These are phyloP conservation scores for Beauveria australis DNA, from an alignment of 2,329 filamentous ascomycete genomes.

Conservation along the genomic window DNA sequence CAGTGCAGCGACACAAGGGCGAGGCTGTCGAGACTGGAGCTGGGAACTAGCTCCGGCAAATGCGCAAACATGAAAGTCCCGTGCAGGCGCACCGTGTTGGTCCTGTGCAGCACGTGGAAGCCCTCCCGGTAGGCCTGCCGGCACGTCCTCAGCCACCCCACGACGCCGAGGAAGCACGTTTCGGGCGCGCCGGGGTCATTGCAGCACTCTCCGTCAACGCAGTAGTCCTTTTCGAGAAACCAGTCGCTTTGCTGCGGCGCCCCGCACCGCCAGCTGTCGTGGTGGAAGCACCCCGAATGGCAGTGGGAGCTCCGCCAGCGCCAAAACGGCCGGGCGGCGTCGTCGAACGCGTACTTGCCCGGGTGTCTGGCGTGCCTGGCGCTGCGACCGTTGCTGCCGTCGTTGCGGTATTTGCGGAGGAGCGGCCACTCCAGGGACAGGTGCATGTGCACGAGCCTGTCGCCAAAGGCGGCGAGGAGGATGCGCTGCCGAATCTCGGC, in stretches of 20 bases:
- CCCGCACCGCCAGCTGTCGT: background rate
- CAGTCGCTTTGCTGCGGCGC: background rate
- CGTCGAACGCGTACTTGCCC: background rate
- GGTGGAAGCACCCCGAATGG: background rate
- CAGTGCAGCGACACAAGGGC: background rate
- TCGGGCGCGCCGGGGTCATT: background rate
- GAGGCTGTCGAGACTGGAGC: background rate
- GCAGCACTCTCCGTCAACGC: background rate
- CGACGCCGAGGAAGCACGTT: background rate
- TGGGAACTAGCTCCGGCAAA: background rate
- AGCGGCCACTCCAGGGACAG: background rate
- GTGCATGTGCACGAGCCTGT: background rate
- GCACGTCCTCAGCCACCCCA: background rate
- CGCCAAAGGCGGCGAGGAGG: background rate
- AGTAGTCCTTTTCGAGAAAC: background rate
- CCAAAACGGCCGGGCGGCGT: background rate
- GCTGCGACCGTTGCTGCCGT: background rate
- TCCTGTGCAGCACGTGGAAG: background rate
- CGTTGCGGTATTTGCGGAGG: background rate
- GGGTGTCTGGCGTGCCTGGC: background rate
- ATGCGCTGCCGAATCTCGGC: background rate
- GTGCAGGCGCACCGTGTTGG: background rate
- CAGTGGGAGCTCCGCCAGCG: constrained; percentile 2
- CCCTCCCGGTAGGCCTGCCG: background rate
- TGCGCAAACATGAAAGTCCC: constrained; percentile 1